phyloP scores from a whole-genome alignment of 1,284 basidiomycete species.

The Schizophyllum amplum region DNA sequence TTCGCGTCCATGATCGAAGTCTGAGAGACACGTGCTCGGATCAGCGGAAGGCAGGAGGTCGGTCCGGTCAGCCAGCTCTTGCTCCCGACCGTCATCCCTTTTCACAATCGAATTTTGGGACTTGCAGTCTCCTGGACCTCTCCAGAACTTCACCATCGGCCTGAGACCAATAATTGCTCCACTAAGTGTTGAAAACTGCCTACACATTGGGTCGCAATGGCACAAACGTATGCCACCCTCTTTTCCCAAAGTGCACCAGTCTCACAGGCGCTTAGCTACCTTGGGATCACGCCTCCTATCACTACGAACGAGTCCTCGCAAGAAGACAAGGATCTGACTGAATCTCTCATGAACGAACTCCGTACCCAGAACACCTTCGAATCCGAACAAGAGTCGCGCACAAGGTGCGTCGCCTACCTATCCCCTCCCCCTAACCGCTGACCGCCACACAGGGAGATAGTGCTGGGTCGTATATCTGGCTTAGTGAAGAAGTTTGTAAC shows the following conservation, averaged over 20 bases:
- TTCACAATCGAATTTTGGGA: neutral
- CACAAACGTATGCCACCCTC: neutral
- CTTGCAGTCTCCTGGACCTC: too few species aligned
- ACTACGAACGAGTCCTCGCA: constrained; percentile 69
- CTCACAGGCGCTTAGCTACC: constrained; percentile 35
- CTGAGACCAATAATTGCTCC: too few species aligned
- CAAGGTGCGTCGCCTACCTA: constrained; percentile 56
- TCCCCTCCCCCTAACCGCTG: neutral
- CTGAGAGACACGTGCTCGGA: neutral
- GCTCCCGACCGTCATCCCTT: neutral
- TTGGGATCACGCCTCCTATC: constrained; percentile 89
- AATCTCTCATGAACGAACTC: constrained; percentile 85
- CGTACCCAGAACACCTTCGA: constrained; percentile 85
- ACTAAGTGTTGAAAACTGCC: too few species aligned
- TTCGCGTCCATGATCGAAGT: neutral
- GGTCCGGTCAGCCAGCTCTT: neutral
- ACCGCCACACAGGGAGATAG: constrained; percentile 65
- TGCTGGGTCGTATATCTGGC: constrained; percentile 84
- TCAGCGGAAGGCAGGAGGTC: neutral
- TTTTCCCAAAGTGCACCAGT: neutral
- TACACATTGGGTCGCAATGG: neutral
- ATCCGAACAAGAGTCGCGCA: constrained; percentile 81
- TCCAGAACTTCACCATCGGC: too few species aligned
- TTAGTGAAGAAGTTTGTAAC: constrained; percentile 94
- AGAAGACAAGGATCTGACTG: constrained; percentile 76